Evolutionary conservation across 2,329 filamentous ascomycete species (phyloP).

Genomic region (Pseudogymnoascus sp.): DNA sequence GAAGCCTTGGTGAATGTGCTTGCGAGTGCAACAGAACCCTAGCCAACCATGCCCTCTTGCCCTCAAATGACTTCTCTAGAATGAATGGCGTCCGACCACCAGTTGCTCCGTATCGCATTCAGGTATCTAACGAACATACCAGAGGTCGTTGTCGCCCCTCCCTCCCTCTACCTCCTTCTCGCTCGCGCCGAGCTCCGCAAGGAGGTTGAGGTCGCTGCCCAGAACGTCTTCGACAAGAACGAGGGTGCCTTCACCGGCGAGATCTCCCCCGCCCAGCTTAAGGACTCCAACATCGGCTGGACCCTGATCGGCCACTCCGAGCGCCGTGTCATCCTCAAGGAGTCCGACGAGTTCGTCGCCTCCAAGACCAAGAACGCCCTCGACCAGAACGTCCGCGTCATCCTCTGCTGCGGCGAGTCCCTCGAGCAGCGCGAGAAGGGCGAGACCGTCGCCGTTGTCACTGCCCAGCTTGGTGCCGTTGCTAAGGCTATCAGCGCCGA

Average conservation of each 20-base stretch:
- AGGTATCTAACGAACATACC: background rate
- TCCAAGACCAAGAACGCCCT: slow-evolving; percentile 91
- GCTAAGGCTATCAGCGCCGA: slow-evolving; percentile 56
- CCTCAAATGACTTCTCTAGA: background rate
- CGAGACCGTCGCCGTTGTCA: slow-evolving; percentile 81
- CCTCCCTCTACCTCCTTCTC: slow-evolving; percentile 81
- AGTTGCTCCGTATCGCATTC: background rate
- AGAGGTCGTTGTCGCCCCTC: slow-evolving; percentile 94
- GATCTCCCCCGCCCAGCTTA: slow-evolving; percentile 85
- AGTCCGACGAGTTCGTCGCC: slow-evolving; percentile 78
- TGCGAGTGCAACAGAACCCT: background rate
- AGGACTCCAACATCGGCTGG: slow-evolving; percentile 84
- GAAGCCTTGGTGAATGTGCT: background rate
- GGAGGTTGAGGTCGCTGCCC: slow-evolving; percentile 77
- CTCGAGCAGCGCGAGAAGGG: slow-evolving; percentile 82
- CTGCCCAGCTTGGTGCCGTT: slow-evolving; percentile 75
- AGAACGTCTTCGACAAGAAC: slow-evolving; percentile 97
- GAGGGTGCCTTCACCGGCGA: slow-evolving; percentile 96
- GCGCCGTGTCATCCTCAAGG: slow-evolving; percentile 80
- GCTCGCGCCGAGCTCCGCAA: slow-evolving; percentile 69
- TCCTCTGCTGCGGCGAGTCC: slow-evolving; percentile 95
- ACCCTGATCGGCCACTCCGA: slow-evolving; percentile 90
- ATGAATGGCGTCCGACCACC: background rate
- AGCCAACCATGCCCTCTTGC: background rate
- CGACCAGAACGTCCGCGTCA: slow-evolving; percentile 79